These are phyloP conservation scores for Verticillium klebahnii DNA, from an alignment of 2,329 filamentous ascomycete genomes.

Conservation along the genomic window DNA sequence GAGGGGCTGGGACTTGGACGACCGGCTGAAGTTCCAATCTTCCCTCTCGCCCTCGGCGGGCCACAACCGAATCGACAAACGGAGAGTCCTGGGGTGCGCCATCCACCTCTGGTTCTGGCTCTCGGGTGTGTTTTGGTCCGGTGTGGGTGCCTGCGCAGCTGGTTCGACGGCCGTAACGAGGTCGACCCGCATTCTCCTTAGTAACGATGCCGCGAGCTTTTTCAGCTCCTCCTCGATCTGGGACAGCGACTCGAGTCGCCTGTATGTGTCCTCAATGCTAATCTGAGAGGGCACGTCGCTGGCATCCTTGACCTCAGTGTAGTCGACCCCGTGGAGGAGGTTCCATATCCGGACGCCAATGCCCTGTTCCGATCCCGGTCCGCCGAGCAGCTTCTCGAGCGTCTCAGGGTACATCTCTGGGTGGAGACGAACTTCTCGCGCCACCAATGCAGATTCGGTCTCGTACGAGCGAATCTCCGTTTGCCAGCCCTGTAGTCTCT, in stretches of 20 bases:
- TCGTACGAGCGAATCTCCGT: constrained; percentile 6
- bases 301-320: constrained; percentile 66
- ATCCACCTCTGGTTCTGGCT: constrained; percentile 53
- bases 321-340: constrained; percentile 76
- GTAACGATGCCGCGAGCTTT: constrained; percentile 63
- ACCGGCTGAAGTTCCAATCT: constrained; percentile 59
- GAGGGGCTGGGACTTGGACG: constrained; percentile 70
- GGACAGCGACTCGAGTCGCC: constrained; percentile 59
- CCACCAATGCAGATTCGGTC: constrained; percentile 45
- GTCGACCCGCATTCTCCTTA: constrained; percentile 76
- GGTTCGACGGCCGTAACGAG: constrained; percentile 51
- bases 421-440: constrained; percentile 59
- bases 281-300: constrained; percentile 78
- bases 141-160: constrained; percentile 20
- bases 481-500: constrained; percentile 13
- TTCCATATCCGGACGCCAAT: constrained; percentile 71
- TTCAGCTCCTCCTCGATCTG: constrained; percentile 64
- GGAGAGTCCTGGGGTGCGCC: constrained; percentile 74
- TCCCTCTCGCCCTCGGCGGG: constrained; percentile 33
- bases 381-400: constrained; percentile 66
- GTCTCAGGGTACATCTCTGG: constrained; percentile 57
- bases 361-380: constrained; percentile 65
- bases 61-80: constrained; percentile 69
- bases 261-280: constrained; percentile 91
- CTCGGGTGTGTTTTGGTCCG: neutral